Evolutionary conservation across 768 basidiomycete genomes (phyloP), one percentile per base, ranked within the genome.

Genomic region (button mushroom (Agaricus bisporus)): DNA sequence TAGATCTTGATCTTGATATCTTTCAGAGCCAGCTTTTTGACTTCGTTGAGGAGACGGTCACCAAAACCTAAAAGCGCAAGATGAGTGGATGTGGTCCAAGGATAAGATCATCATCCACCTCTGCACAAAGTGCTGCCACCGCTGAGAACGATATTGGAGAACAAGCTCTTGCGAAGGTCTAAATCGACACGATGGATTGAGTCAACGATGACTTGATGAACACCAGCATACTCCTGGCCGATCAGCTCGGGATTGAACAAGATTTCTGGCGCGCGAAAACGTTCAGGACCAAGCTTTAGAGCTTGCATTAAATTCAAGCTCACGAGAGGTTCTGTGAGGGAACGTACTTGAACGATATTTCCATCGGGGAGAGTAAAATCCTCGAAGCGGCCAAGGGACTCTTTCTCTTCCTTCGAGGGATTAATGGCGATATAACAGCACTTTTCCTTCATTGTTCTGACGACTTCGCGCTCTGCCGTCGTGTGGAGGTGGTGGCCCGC

Each of bases 1-100:
- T 91, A 95, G 62, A 99, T 99, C 76, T 95, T 97, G 70, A 99
- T 93, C 76, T 98, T 99, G 63, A 95, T 82, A 61, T 98, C 95
- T 67, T 94, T 93, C 59, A 98, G 69, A 25, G 95, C 92, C 44
- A 97, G 73, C 73, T 91, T 95, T 78, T 98, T 98, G 48, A 97
- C 91, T 70, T 99, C 97, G 63, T 95, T 92, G 55, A 98, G 76
- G 48, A 99, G 76, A 49, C 97, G 86, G 71, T 98, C 97, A 47
- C 95, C 97, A 68, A 97, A 98, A 3, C 95, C 95, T 77, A 50
- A 49, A 54, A 51, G 55, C 41, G 46, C 49, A 54, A 28, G 58
- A 41, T 48, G 41, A 56, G 41, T 45, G 32, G 11, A 56, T 6
- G 41, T 41, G 11, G 32, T 32, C 7, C 11, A 32, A 6, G 11